Conservation (phyloP, 1,139 yeast genomes). For the Meyerozyma smithsonii region DNA sequence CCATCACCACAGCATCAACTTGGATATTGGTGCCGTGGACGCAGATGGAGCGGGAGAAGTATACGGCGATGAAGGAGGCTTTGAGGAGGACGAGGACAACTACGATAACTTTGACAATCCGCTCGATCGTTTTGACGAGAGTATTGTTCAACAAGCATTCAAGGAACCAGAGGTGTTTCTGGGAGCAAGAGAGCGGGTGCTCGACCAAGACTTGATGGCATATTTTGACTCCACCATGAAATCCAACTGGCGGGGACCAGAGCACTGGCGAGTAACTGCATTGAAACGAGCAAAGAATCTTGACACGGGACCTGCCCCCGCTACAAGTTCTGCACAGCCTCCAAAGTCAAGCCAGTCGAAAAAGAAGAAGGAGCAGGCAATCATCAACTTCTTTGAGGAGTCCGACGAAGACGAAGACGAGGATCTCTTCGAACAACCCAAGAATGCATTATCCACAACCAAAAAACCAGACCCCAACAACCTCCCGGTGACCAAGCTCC, state of each 20-base stretch:
- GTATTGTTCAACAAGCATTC: conserved; percentile 21
- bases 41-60: conserved; percentile 11
- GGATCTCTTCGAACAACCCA: conserved; percentile 47
- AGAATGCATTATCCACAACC: conserved; percentile 24
- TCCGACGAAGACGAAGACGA: conserved; percentile 38
- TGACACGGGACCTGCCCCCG: too few species aligned
- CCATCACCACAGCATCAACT: neutral
- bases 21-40: neutral
- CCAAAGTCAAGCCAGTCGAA: conserved; percentile 9
- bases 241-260: conserved; percentile 86
- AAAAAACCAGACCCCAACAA: conserved; percentile 21
- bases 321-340: too few species aligned
- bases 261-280: conserved; percentile 82
- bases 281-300: conserved; percentile 33
- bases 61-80: neutral
- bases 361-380: conserved; percentile 29
- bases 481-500: conserved; percentile 46
- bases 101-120: conserved; percentile 18
- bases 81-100: conserved; percentile 12
- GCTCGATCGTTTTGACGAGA: conserved; percentile 18
- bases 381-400: conserved; percentile 48
- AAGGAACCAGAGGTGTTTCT: conserved; percentile 17
- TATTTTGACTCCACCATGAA: conserved; percentile 71
- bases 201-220: conserved; percentile 68
- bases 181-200: conserved; percentile 26